Base-by-base conservation (phyloP, 305 asterid genomes). In the Andrographis paniculata region DNA sequence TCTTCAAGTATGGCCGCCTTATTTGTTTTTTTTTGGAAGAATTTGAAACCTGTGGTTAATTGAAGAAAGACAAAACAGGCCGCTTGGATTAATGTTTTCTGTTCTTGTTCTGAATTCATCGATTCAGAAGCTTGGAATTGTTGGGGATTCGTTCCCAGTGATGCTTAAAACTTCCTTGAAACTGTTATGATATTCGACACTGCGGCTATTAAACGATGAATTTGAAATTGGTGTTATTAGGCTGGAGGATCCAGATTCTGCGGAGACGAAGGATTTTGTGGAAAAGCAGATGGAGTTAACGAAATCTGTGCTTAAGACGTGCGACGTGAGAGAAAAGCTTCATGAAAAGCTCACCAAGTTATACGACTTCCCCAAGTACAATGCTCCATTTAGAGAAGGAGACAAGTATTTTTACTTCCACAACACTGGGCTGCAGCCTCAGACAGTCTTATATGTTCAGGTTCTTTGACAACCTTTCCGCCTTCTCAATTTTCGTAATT, bases 201-300 rank as follows among this genome's bases (percentile, higher is more conserved):
- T 33, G 38, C 2, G 30, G 6, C 6, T 24, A 8, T 24, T 24
- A 33, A 33, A 13, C 50, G 47, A 46, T 63, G 62, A 51, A 17
- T 58, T 53, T 57, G 56, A 63, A 43, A 36, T n/a, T 20, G 7
- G 52, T 63, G 19, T 53, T 27, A 6, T 43, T 69, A 87, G 96
- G 96, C 89, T 91, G 31, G 99, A 91, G 78, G 95, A 87, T 56
- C 94, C 99, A 19, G 99, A 91, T 69, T 83, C 96, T 0, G 70
- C 57, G 16, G 99, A 91, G 75, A 87, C 95, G 0, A 87, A 62
- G 41, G 87, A 80, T 20, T 91, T 75, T 33, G 96, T 83, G 22
- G 78, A 78, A 41, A 65, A 79, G 58, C 95, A 91, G 60, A 74
- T 70, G 68, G 51, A 66, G 38, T 53, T 91, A 63, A 81, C 91